Evolutionary conservation across 2,329 filamentous ascomycete species (phyloP), one percentile per base, ranked within the genome.

Genomic region (Colletotrichum sp.): DNA sequence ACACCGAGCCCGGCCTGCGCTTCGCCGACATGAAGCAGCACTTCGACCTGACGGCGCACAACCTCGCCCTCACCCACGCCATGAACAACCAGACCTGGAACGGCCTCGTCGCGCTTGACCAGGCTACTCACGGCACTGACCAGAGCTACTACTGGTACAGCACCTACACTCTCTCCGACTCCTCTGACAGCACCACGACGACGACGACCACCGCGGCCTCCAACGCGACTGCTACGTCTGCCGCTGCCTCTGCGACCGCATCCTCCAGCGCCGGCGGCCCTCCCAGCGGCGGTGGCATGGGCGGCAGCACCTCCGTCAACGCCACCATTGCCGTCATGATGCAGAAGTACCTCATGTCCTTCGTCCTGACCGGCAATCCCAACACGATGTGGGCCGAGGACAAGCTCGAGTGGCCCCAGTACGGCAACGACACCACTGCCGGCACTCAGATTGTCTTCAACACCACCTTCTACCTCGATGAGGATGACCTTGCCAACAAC

Each of bases 81-180:
- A 64, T 71, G 59, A 55, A 64, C 39, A 71, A 71, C 12, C 59
- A 71, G 59, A 64, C 69, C 57, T 64, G 59, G 59, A 64, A 55
- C 39, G 69, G 57, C 2, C 39, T 71, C 57, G 59, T 71, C 29
- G 69, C 69, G 3, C 36, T 71, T 1, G 59, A 71, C 39, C 29
- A 39, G 9, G 69, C 69, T 2, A 71, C 69, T 12, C 69, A 71
- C 29, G 69, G 69, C 39, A 71, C 69, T 55, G 69, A 71, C 29
- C 69, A 71, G 39, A 71, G 69, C 59, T 71, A 71, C 39, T 71
- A 71, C 39, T 71, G 59, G 69, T 64, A 71, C 69, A 71, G 39
- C 59, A 71, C 69, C 29, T 71, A 71, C 59, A 34, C 69, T 6
- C 59, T 71, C 1, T 39, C 69, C 16, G 49, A 39, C 36, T 55